These are phyloP conservation scores for Phaeotremella fagi DNA, from an alignment of 768 basidiomycete species.

Conservation along the genomic window DNA sequence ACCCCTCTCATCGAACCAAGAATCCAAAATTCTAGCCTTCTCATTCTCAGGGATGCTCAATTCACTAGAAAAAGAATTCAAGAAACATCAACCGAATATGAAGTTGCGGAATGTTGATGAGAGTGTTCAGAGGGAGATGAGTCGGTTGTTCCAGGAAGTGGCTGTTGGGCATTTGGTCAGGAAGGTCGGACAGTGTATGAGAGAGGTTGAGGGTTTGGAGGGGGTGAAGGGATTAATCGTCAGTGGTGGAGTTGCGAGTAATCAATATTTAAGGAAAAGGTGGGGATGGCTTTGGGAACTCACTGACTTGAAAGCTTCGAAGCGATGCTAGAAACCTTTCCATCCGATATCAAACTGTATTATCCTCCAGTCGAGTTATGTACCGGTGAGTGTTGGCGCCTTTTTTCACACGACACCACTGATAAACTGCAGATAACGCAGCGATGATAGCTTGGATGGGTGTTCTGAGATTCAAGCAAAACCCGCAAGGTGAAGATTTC, in stretches of 20 bases:
- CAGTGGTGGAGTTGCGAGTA: slow-evolving; percentile 92
- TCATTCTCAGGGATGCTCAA: slow-evolving; percentile 78
- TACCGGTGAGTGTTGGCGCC: slow-evolving; percentile 58
- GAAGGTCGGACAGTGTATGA: slow-evolving; percentile 61
- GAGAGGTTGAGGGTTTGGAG: slow-evolving; percentile 49
- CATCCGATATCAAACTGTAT: slow-evolving; percentile 55
- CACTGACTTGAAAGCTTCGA: slow-evolving; percentile 1
- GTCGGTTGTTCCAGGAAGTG: slow-evolving; percentile 66
- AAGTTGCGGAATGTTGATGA: slow-evolving; percentile 18
- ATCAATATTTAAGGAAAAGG: slow-evolving; percentile 64
- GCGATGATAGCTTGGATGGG: slow-evolving; percentile 95
- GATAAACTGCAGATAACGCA: slow-evolving; percentile 68
- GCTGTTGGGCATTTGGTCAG: slow-evolving; percentile 69
- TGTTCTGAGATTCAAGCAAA: slow-evolving; percentile 69
- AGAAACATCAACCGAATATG: slow-evolving; percentile 50
- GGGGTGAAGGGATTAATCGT: slow-evolving; percentile 62
- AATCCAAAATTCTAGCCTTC: slow-evolving; percentile 56
- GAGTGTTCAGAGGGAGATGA: slow-evolving; percentile 51
- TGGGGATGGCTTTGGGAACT: slow-evolving; percentile 39
- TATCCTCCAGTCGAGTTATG: slow-evolving; percentile 76
- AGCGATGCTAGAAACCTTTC: no score
- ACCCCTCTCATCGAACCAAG: slow-evolving; percentile 12
- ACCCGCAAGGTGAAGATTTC: slow-evolving; percentile 58
- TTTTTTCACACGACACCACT: background rate
- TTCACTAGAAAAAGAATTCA: slow-evolving; percentile 60